Base-by-base conservation (phyloP, 805 yeast species). In the Teunomyces barrocoloradensis region DNA sequence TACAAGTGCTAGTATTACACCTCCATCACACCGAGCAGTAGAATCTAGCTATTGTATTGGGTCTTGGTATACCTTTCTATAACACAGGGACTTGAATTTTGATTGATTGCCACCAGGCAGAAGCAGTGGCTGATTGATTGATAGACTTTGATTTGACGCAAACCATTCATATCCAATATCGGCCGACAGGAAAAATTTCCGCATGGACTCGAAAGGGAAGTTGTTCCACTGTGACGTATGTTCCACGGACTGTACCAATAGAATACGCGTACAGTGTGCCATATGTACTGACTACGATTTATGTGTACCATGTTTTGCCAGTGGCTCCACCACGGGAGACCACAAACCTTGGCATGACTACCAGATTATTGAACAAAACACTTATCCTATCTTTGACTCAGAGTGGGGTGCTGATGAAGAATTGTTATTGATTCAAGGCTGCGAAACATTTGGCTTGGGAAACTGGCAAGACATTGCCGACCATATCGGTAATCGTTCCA, bases 361-460 rank as follows among this genome's bases (percentile, higher is more conserved):
- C 64, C 80, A 82, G 59, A 87, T 94, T 12, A 84, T 92, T 23
- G 99, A 94, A 65, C 97, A 95, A 57, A 92, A 92, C 61, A 87
- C 96, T 2, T 92, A 89, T 61, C 99, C 99, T 0, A 87, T 95
- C 7, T 85, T 95, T 55, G 87, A 82, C 44, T 80, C 78, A 47
- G 91, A 85, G 47, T 94, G 99, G 98, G 99, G 99, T 32, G 99
- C 99, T 1, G 99, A 94, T 69, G 99, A 94, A 65, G 99, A 94
- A 66, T 63, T 91, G 47, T 74, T 89, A 28, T 71, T 94, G 49
- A 79, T 95, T 11, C 96, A 90, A 64, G 98, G 97, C 6, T 85
- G 96, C 38, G 97, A 94, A 65, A 85, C 88, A 7, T 78, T 81
- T 39, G 99, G 99, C 0, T 65, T 94, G 46, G 99, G 99, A 2